A percentile compares a stretch with the other conserved stretches of the same genome.
Evolutionary conservation across 805 yeast species (phyloP).

Genomic region (Candida bentonensis): DNA sequence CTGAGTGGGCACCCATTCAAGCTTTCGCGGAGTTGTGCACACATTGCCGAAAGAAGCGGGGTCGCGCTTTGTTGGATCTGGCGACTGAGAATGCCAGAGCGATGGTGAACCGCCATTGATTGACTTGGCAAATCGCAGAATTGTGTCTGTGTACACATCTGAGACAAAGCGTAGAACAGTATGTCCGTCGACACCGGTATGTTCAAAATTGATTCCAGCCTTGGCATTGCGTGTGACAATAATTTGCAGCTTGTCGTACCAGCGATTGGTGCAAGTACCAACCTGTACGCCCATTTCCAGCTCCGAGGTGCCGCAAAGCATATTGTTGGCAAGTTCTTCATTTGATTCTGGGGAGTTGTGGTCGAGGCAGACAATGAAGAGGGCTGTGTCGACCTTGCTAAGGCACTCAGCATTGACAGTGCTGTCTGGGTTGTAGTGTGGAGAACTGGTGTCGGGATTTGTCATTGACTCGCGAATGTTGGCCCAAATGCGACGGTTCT

Average conservation of each 20-base stretch:
- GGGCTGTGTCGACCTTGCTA: conserved; percentile 62
- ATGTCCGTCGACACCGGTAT: conserved; percentile 90
- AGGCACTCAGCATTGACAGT: conserved; percentile 53
- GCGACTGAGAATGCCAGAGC: conserved; percentile 45
- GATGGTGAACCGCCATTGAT: conserved; percentile 68
- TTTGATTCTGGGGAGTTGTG: conserved; percentile 49
- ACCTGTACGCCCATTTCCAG: conserved; percentile 78
- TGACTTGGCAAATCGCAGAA: conserved; percentile 69
- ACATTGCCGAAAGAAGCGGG: conserved; percentile 32
- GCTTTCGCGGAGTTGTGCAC: conserved; percentile 61
- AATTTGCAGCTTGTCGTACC: conserved; percentile 87
- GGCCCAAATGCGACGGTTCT: conserved; percentile 82
- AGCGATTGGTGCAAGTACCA: conserved; percentile 87
- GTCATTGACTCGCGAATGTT: conserved; percentile 41
- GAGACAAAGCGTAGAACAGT: conserved; percentile 79
- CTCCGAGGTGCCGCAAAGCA: conserved; percentile 74
- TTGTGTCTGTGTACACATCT: conserved; percentile 85
- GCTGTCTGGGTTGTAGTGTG: conserved; percentile 22
- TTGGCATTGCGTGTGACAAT: conserved; percentile 79
- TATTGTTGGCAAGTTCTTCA: conserved; percentile 57
- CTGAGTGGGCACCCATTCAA: conserved; percentile 76
- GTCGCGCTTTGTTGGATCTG: conserved; percentile 30
- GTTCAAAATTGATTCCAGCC: conserved; percentile 86
- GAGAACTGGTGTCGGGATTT: conserved; percentile 16
- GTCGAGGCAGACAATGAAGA: conserved; percentile 74